Conservation (phyloP, 306 rosid species). For the Prunus kanzakura region DNA sequence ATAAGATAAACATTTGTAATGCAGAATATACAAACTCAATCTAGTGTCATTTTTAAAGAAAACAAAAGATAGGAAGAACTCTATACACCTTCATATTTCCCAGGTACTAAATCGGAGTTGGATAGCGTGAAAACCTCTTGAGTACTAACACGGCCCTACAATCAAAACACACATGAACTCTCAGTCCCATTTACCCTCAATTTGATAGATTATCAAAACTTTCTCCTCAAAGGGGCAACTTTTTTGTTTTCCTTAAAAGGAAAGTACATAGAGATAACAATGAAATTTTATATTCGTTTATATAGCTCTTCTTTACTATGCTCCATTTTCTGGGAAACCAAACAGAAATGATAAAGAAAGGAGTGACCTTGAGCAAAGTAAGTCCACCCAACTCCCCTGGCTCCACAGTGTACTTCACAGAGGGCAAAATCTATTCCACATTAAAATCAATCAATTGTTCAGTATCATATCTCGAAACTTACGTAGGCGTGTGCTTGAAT, state of each 20-base stretch:
- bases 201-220: neutral
- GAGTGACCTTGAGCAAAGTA: conserved; percentile 68
- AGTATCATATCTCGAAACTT: too few relatives aligned
- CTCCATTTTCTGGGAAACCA: neutral
- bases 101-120: conserved; percentile 88
- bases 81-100: conserved; percentile 85
- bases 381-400: conserved; percentile 57
- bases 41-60: too few relatives aligned
- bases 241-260: neutral
- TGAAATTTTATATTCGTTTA: neutral
- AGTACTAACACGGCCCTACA: conserved; percentile 75
- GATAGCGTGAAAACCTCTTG: conserved; percentile 85
- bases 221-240: neutral
- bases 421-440: too few relatives aligned
- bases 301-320: neutral
- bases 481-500: too few relatives aligned
- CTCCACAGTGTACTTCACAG: conserved; percentile 37
- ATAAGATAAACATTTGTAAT: neutral
- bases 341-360: neutral
- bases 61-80: conserved; percentile 14
- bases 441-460: too few relatives aligned
- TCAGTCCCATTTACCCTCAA: neutral
- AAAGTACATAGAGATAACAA: neutral
- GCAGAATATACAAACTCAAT: neutral
- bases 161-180: neutral